Percentiles rank a stretch among this genome's conserved stretches.
These are phyloP conservation scores for Colletotrichum sp. DNA, from an alignment of 2,329 filamentous ascomycete genomes.

Conservation along the genomic window DNA sequence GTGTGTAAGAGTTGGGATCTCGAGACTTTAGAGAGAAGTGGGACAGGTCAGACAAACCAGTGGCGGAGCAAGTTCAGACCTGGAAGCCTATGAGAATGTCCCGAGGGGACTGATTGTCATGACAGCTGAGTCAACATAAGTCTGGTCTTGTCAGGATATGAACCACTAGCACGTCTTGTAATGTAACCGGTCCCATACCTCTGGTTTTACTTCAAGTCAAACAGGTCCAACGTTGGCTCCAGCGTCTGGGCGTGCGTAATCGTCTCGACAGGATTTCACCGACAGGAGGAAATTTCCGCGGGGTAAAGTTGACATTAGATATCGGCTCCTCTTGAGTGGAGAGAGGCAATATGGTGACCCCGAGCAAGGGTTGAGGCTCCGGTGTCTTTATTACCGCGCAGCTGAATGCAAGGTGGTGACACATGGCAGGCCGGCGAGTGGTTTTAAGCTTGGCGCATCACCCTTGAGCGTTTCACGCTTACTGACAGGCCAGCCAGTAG, in stretches of 20 bases:
- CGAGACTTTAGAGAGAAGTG: not conserved
- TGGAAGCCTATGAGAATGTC: not conserved
- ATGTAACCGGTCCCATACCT: not conserved
- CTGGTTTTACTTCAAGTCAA: not conserved
- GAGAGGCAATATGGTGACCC: not conserved
- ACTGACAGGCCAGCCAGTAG: not conserved
- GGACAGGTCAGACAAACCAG: not conserved
- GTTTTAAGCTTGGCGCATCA: not conserved
- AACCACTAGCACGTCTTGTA: not conserved
- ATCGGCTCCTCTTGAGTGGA: not conserved
- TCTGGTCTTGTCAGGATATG: not conserved
- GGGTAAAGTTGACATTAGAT: not conserved
- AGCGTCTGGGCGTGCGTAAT: not conserved
- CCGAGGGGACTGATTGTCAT: not conserved
- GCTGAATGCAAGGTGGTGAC: not conserved
- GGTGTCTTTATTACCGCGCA: not conserved
- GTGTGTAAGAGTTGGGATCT: not conserved
- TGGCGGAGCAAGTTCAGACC: not conserved
- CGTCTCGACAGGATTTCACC: not conserved
- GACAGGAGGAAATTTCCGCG: not conserved
- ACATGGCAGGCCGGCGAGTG: not conserved
- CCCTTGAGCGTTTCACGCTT: conserved; percentile 3
- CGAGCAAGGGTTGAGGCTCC: not conserved
- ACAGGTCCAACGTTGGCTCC: not conserved
- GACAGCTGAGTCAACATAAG: not conserved